These are phyloP conservation scores for Neoscytalidium dimidiatum DNA, from an alignment of 2,329 filamentous ascomycete genomes.

Conservation along the genomic window DNA sequence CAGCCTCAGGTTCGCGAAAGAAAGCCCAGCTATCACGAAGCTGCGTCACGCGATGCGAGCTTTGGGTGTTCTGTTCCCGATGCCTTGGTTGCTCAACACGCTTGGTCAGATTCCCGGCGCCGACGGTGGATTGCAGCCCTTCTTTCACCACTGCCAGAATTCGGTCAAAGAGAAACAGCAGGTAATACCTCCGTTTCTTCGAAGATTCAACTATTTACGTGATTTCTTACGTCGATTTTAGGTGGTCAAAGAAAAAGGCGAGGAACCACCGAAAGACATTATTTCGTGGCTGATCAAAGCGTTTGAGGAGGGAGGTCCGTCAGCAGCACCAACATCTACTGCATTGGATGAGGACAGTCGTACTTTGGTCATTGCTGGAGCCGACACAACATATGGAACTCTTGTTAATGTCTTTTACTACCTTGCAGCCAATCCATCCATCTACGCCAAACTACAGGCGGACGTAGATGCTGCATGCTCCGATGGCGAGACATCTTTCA, in stretches of 20 bases:
- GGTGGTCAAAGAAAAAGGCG: background rate
- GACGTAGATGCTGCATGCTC: conserved; percentile 39
- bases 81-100: conserved; percentile 9
- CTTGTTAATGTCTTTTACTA: conserved; percentile 47
- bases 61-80: background rate
- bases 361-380: conserved; percentile 3
- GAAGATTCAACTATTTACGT: background rate
- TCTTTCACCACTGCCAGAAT: background rate
- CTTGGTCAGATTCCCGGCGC: background rate
- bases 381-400: conserved; percentile 47
- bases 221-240: background rate
- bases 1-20: background rate
- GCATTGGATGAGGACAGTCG: background rate
- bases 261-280: background rate
- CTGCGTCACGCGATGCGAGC: background rate
- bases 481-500: conserved; percentile 36
- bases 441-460: conserved; percentile 33
- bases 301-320: background rate
- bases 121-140: background rate
- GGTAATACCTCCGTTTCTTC: background rate
- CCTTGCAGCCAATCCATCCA: conserved; percentile 41
- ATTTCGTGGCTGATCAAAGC: background rate
- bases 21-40: background rate
- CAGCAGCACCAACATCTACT: background rate
- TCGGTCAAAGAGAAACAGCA: background rate